Evolutionary conservation across 2,329 filamentous ascomycete species (phyloP).

Genomic region (Exserohilum turcica): DNA sequence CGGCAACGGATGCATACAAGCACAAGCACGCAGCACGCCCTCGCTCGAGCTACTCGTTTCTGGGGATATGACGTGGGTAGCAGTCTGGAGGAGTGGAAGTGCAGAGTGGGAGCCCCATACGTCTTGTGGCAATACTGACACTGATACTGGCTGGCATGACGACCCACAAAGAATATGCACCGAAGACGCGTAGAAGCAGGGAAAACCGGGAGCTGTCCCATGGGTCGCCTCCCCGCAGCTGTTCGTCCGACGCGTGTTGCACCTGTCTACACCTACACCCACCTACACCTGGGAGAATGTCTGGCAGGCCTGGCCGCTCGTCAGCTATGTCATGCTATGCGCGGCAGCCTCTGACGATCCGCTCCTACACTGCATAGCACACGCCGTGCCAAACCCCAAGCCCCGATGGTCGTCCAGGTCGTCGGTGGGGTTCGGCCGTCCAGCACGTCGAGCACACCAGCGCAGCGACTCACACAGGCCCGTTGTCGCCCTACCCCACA

Average conservation of each 20-base stretch:
- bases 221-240: neutral
- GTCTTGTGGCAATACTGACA: neutral
- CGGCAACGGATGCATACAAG: neutral
- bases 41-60: neutral
- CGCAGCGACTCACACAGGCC: neutral
- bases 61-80: neutral
- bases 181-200: slow-evolving; percentile 8
- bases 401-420: neutral
- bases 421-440: neutral
- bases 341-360: neutral
- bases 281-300: no score
- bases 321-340: slow-evolving; percentile 1
- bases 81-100: neutral
- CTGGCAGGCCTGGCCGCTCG: neutral
- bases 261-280: no score
- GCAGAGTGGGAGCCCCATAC: slow-evolving; percentile 1
- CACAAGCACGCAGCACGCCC: neutral
- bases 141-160: no score
- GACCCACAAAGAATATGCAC: slow-evolving; percentile 8
- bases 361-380: no score
- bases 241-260: neutral
- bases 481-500: slow-evolving; percentile 4
- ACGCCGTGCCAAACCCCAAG: neutral
- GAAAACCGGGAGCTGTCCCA: neutral
- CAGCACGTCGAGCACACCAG: neutral